phyloP scores from a whole-genome alignment of 371 early-diverging fungal genomes.

The Cokeromyces recurvatus region DNA sequence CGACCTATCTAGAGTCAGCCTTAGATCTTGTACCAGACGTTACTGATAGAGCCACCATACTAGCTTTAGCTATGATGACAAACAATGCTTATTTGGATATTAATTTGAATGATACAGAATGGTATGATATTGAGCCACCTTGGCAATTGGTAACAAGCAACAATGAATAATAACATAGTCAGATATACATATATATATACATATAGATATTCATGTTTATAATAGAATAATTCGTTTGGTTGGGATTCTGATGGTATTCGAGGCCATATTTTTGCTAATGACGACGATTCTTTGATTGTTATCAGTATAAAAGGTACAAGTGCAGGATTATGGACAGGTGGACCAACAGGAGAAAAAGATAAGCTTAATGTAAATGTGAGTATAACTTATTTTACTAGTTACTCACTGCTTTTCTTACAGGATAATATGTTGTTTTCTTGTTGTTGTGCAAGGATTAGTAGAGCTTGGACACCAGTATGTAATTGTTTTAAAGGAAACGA shows the following conservation, averaged over 20 bases:
- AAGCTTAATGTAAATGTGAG: conserved; percentile 66
- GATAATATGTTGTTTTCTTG: conserved; percentile 96
- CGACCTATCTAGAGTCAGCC: conserved; percentile 17
- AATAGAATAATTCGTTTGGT: conserved; percentile 74
- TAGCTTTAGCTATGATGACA: conserved; percentile 73
- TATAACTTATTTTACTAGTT: background rate
- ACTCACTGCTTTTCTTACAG: conserved; percentile 19
- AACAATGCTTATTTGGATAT: conserved; percentile 68
- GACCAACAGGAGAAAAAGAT: conserved; percentile 77
- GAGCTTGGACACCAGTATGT: conserved; percentile 83
- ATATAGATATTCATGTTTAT: too few species aligned
- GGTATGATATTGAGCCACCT: conserved; percentile 69
- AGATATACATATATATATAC: background rate
- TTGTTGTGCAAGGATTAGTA: conserved; percentile 92
- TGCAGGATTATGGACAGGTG: conserved; percentile 68
- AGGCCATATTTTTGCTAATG: conserved; percentile 83
- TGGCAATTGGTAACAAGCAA: conserved; percentile 69
- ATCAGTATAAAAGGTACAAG: conserved; percentile 93
- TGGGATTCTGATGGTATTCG: conserved; percentile 87
- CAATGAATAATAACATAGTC: too few species aligned
- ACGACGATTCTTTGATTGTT: conserved; percentile 63
- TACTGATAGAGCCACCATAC: conserved; percentile 63
- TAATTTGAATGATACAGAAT: conserved; percentile 47
- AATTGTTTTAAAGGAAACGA: conserved; percentile 61
- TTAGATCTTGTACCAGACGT: conserved; percentile 59